Base-by-base conservation (phyloP, 2,329 filamentous ascomycete species). In the Plenodomus lindquistii region DNA sequence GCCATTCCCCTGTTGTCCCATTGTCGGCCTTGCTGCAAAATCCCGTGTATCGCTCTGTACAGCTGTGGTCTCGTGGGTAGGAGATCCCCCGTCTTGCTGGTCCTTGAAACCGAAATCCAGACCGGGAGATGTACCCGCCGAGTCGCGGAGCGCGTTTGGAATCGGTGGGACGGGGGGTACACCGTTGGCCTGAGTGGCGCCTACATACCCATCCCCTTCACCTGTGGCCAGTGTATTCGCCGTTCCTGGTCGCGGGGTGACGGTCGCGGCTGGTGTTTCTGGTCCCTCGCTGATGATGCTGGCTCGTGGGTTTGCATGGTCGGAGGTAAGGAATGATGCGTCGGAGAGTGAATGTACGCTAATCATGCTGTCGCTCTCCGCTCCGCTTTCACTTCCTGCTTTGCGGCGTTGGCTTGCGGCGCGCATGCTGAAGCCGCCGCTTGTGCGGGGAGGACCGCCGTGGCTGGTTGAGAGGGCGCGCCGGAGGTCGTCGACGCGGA, bases 261-360 rank as follows among this genome's bases (percentile, higher is more conserved):
- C 50, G 2, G 61, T 63, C 2, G 59, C 60, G 13, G 62, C 59
- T 2, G 65, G 65, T 0, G 61, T 65, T 5, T 56, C 43, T 0
- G 46, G 38, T 2, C 11, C 27, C 16, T 20, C 13, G 35, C 16
- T 17, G 8, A 37, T 18, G 42, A 42, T 2, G 45, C 43, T 7
- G 43, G 44, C 15, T 37, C 40, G 2, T 16, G 24, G 15, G 35
- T 37, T 8, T 37, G 40, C 35, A 1, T 54, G 62, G 18, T 68
- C 60, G 3, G 66, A 57, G 1, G 67, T 70, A 19, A 68, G 55
- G 43, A 70, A 70, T 34, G 83, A 87, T 17, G 84, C 73, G 62
- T 89, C 86, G 6, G 85, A 88, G n/a, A 82, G 78, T 37, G 82
- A 81, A 47, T 89, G 86, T 55, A 85, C 87, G 73, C 85, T 88